These are phyloP conservation scores for Prototheca cutis DNA, from an alignment of 163 green algal species.

Conservation along the genomic window DNA sequence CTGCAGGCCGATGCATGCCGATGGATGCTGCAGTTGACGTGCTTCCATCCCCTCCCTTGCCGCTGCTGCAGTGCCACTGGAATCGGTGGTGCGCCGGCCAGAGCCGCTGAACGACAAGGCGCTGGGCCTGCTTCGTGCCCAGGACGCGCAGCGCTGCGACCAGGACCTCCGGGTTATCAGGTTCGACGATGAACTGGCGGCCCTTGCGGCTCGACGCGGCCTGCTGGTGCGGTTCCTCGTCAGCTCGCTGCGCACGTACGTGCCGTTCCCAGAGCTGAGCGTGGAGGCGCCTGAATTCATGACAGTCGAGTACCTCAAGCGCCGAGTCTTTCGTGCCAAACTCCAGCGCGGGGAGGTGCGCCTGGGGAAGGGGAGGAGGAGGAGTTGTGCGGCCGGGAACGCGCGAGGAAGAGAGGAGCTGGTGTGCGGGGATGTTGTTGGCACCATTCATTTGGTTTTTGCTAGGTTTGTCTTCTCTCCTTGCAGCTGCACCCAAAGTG, in stretches of 20 bases:
- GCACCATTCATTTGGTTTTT: too few relatives aligned
- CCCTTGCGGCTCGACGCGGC: slow-evolving; percentile 2
- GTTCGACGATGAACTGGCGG: slow-evolving; percentile 18
- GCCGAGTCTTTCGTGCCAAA: slow-evolving; percentile 19
- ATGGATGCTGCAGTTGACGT: too few relatives aligned
- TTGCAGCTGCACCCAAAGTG: too few relatives aligned
- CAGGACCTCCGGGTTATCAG: slow-evolving; percentile 15
- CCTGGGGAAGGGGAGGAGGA: too few relatives aligned
- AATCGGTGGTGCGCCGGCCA: too few relatives aligned
- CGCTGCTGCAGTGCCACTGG: too few relatives aligned
- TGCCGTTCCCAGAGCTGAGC: slow-evolving; percentile 5
- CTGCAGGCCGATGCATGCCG: too few relatives aligned
- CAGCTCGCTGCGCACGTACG: not conserved
- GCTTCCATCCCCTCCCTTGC: too few relatives aligned
- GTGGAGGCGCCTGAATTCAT: slow-evolving; percentile 25
- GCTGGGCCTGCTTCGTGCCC: not conserved
- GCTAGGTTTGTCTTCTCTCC: too few relatives aligned
- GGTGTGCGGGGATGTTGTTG: too few relatives aligned
- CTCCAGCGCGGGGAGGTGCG: slow-evolving; percentile 12
- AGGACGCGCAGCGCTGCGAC: slow-evolving; percentile 6
- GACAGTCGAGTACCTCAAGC: slow-evolving; percentile 24
- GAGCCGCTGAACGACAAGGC: slow-evolving; percentile 2
- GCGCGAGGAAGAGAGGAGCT: too few relatives aligned
- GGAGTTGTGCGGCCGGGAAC: too few relatives aligned
- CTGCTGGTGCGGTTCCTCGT: slow-evolving; percentile 20